Evolutionary conservation across 495 filamentous ascomycete genomes (phyloP), one percentile per base, ranked within the genome.

Genomic region (Tuber brumale): DNA sequence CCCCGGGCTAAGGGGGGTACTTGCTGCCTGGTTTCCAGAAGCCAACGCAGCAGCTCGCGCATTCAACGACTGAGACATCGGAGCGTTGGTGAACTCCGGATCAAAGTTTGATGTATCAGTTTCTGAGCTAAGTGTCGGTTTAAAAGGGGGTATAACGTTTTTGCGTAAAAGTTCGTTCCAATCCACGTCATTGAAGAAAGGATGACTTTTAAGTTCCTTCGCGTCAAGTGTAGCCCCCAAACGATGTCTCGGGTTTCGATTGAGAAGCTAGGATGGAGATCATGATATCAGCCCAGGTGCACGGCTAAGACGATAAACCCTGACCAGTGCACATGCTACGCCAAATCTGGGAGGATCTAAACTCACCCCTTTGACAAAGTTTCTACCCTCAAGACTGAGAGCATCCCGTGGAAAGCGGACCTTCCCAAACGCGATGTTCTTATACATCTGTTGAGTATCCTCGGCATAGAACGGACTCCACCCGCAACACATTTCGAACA

Each of bases 391-490:
- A 31, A 92, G 90, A 77, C 93, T 97, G 43, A 99, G 86, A 0
- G 95, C 96, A 83, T 99, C 95, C 74, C 94, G 89, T 23, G 95
- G 95, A 85, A 99, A 99, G 76, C 95, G 89, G 46, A 99, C 95
- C 82, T 99, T 99, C 81, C 95, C 95, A 83, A 98, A 98, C 0
- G 95, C 96, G 76, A 99, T 99, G 86, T 99, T 99, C 86, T 98
- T 99, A 85, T 99, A 99, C 95, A 99, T 99, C 83, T 99, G 95
- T 84, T 99, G 95, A 3, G 95, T 98, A 80, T 99, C 96, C 77
- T 99, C 95, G 75, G 95, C 96, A 82, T 98, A 99, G 85, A 99
- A 99, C 0, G 95, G 95, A 81, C 93, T 97, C 95, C 95, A 99
- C 3, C 95, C 95, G 82, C 95, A 99, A 85, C 95, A 97, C 95